Conservation (phyloP, 2,329 filamentous ascomycete genomes). For the Epicoccum nigrum region DNA sequence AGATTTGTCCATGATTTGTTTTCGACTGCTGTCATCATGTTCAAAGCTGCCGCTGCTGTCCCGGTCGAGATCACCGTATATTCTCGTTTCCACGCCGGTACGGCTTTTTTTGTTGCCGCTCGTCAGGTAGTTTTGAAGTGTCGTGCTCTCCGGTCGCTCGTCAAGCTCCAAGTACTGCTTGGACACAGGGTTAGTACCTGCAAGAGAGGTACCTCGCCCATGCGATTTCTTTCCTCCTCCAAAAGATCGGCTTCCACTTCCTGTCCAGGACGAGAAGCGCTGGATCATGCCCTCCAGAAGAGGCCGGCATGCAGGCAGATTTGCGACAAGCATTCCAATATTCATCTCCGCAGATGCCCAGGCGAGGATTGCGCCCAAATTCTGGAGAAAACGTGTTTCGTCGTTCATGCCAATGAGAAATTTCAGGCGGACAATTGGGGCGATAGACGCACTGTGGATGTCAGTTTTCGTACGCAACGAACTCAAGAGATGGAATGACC, state of each 20-base stretch:
- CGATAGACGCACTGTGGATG: conserved; percentile 15
- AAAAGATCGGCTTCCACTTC: conserved; percentile 5
- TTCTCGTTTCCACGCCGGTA: conserved; percentile 19
- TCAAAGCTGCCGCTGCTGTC: conserved; percentile 15
- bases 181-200: neutral
- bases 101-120: neutral
- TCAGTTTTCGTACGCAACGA: neutral
- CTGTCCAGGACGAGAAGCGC: conserved; percentile 17
- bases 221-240: conserved; percentile 9
- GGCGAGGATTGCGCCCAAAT: conserved; percentile 16
- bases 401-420: conserved; percentile 21
- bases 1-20: conserved; percentile 8
- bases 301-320: conserved; percentile 19
- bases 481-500: neutral
- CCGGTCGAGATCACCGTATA: conserved; percentile 15
- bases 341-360: conserved; percentile 22
- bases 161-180: conserved; percentile 19
- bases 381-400: conserved; percentile 12
- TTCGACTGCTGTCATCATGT: conserved; percentile 16
- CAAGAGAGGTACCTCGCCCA: neutral
- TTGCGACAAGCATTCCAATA: conserved; percentile 22
- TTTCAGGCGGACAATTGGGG: conserved; percentile 22
- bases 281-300: conserved; percentile 16
- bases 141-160: conserved; percentile 13
- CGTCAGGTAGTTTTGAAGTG: conserved; percentile 9